Percentiles rank a stretch among this genome's conserved stretches.
Conservation (phyloP, 768 basidiomycete species). For the Mycena haematopus region DNA sequence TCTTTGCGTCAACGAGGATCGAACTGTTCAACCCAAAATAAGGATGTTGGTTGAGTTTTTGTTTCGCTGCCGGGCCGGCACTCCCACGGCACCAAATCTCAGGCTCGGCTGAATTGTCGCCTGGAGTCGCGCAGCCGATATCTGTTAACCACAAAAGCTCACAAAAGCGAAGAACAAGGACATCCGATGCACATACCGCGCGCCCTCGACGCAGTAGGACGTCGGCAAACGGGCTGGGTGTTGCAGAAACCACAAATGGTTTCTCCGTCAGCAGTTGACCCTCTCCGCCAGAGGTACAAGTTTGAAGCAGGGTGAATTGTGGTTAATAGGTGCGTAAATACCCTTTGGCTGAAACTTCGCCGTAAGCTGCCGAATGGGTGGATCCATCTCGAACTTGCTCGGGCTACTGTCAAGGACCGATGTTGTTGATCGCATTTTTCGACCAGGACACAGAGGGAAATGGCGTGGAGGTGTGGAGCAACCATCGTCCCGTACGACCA, state of each 20-base stretch:
- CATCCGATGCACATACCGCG: background rate
- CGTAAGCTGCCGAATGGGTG: too few relatives aligned
- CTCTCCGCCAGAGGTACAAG: background rate
- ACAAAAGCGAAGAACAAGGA: background rate
- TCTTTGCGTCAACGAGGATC: background rate
- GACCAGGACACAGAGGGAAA: too few relatives aligned
- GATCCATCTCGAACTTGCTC: background rate
- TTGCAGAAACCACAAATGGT: background rate
- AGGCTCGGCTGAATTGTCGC: background rate
- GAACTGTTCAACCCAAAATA: conserved; percentile 3
- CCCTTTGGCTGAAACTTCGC: background rate
- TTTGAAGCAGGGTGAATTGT: background rate
- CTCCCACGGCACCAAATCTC: conserved; percentile 5
- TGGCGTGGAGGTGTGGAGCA: too few relatives aligned
- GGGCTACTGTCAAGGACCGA: too few relatives aligned
- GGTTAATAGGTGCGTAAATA: background rate
- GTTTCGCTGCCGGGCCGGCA: conserved; percentile 6
- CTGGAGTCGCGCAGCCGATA: background rate
- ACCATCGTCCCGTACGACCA: too few relatives aligned
- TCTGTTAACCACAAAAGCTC: background rate
- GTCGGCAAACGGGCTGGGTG: background rate
- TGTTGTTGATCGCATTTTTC: too few relatives aligned
- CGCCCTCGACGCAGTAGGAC: background rate
- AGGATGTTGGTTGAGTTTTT: conserved; percentile 2
- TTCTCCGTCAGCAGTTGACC: too few relatives aligned